Conservation (phyloP, 2,329 filamentous ascomycete species). For the Sclerotinia trifoliorum region DNA sequence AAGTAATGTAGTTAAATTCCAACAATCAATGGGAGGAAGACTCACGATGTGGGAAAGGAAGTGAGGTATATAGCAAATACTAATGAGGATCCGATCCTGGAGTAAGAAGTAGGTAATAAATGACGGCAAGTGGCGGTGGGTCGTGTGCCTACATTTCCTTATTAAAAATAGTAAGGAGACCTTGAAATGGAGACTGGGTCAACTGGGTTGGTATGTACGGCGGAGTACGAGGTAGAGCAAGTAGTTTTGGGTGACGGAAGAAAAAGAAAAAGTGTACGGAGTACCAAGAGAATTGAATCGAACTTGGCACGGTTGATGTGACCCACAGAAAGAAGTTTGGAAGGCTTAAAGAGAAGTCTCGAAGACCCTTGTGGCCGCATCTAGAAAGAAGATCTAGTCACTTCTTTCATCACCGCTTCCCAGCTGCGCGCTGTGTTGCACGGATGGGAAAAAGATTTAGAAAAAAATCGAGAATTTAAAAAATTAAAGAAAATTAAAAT, state of each 20-base stretch:
- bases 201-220: not conserved
- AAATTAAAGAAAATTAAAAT: not conserved
- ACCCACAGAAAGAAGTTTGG: slow-evolving; percentile 2
- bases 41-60: not conserved
- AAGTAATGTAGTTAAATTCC: not conserved
- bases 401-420: slow-evolving; percentile 2
- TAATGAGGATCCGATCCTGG: not conserved
- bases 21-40: not conserved
- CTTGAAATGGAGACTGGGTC: not conserved
- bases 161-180: not conserved
- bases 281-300: not conserved
- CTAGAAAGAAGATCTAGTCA: slow-evolving; percentile 2
- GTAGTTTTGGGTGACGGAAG: not conserved
- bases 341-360: slow-evolving; percentile 1
- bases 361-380: slow-evolving; percentile 3
- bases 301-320: slow-evolving; percentile 7
- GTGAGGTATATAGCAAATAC: not conserved
- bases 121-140: slow-evolving; percentile 13
- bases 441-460: not conserved
- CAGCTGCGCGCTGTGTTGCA: not conserved
- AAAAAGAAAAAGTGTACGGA: not conserved
- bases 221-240: not conserved
- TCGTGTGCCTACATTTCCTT: not conserved
- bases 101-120: slow-evolving; percentile 7
- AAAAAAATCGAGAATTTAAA: no score